Evolutionary conservation across 83 land plant genomes (phyloP), one percentile per base, ranked within the genome.

Genomic region (Larix sibirica): DNA sequence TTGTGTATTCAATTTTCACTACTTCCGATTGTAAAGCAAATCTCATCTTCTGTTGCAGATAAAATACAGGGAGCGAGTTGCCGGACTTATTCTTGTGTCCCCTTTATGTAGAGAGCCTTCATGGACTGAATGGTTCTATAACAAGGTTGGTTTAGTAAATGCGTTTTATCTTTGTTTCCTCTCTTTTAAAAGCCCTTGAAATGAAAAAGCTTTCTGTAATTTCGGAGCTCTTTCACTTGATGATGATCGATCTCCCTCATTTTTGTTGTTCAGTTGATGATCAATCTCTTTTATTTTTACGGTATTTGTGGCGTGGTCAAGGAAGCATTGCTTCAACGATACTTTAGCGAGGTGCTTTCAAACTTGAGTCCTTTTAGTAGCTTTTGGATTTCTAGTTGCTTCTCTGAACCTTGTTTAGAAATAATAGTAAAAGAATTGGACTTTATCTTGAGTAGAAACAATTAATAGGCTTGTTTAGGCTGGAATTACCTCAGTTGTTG

Each of bases 91-190:
- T 33, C 93, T 97, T 31, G 92, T 97, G 36, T 97, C 99, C 16
- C 99, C 99, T 61, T 76, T 95, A 17, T 94, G 96, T 84, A 87
- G 84, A 83, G 88, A 88, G 56, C 95, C 99, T 4, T 91, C 89
- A 44, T 95, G 99, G 99, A 88, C 94, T 10, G 99, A 97, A 88
- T 97, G 99, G 99, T 84, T 97, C 6, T 90, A 83, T 62, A 92
- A 94, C 79, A 95, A 97, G 98, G 98, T 95, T 69, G 18, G 42
- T 5, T 69, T 36, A 31, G 5, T 40, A 33, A 68, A 68, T 68
- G 13, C 20, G 16, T 2, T 40, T 36, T 42, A 14, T 13, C 13
- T 26, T 69, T 69, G n/a, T 36, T 69, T 20, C 24, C 4, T 38
- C 36, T 68, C 71, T 68, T 66, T 33, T 24, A 28, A 28, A 67